Conservation (phyloP, 108 stramenopile species). For the Cyclostephanos invisitatus region DNA sequence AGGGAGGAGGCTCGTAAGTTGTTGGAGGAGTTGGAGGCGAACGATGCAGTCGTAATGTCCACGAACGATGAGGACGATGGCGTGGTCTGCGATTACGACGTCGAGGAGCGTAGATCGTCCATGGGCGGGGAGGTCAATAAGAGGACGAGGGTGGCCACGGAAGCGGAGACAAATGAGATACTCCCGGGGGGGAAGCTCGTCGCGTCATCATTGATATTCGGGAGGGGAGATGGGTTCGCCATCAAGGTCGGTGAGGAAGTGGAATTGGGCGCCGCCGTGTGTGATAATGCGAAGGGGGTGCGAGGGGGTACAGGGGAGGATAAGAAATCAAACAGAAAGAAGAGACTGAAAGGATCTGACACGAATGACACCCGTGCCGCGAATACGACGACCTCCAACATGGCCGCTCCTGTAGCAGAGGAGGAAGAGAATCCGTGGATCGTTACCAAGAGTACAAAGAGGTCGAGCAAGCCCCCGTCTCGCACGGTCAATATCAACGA, state of each 20-base stretch:
- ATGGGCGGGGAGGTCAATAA: conserved; percentile 15
- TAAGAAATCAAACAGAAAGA: conserved; percentile 40
- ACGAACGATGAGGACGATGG: conserved; percentile 49
- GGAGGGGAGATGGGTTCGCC: conserved; percentile 67
- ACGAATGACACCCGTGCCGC: conserved; percentile 1
- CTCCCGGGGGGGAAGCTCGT: conserved; percentile 78
- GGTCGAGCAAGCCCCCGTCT: conserved; percentile 23
- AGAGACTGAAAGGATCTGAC: conserved; percentile 29
- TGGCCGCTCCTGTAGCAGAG: neutral
- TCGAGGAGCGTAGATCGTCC: conserved; percentile 19
- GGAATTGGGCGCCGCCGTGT: conserved; percentile 24
- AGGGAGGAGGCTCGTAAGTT: conserved; percentile 87
- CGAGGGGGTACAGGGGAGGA: conserved; percentile 7
- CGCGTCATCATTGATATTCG: conserved; percentile 73
- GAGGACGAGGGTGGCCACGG: conserved; percentile 60
- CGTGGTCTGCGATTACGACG: conserved; percentile 15
- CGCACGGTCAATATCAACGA: conserved; percentile 35
- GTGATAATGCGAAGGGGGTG: conserved; percentile 2
- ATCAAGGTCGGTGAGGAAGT: conserved; percentile 32
- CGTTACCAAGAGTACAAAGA: conserved; percentile 13
- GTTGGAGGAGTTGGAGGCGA: conserved; percentile 88
- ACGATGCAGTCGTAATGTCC: conserved; percentile 56
- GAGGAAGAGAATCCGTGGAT: conserved; percentile 52
- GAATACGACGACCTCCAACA: conserved; percentile 4
- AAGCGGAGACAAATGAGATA: conserved; percentile 66